Evolutionary conservation across 139 green algal species (phyloP).

Genomic region (Haematococcus lacustris): DNA sequence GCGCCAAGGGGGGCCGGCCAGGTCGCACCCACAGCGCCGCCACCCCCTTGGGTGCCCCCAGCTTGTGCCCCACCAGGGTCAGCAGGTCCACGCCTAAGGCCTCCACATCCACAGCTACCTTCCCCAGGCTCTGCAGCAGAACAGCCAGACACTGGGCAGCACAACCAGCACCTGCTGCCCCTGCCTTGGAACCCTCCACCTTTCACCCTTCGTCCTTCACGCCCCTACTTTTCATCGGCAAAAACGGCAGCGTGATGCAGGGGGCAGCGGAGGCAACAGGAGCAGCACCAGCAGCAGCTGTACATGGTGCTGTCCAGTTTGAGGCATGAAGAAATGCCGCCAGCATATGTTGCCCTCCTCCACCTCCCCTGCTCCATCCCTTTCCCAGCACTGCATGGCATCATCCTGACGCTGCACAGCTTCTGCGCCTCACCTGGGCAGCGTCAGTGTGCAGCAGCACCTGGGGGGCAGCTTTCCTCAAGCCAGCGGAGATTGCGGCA

Average conservation of each 20-base stretch:
- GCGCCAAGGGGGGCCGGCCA: conserved; percentile 35
- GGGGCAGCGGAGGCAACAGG: neutral
- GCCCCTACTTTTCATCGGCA: neutral
- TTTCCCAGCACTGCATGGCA: too few species aligned
- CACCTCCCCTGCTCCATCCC: conserved; percentile 55
- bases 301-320: neutral
- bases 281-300: neutral
- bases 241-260: neutral
- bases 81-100: conserved; percentile 64
- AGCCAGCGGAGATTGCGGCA: conserved; percentile 18
- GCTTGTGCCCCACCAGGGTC: conserved; percentile 75
- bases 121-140: neutral
- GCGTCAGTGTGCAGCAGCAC: conserved; percentile 66
- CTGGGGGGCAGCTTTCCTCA: conserved; percentile 1
- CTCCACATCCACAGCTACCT: conserved; percentile 52
- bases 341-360: neutral
- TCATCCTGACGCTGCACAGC: too few species aligned
- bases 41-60: conserved; percentile 80
- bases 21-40: conserved; percentile 63
- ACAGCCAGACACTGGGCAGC: neutral
- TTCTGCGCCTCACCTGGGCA: too few species aligned
- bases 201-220: neutral
- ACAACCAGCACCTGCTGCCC: neutral
- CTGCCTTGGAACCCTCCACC: neutral
- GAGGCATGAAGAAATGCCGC: neutral